phyloP scores from a whole-genome alignment of 108 stramenopile genomes.

The Hondaea fermentalgiana region DNA sequence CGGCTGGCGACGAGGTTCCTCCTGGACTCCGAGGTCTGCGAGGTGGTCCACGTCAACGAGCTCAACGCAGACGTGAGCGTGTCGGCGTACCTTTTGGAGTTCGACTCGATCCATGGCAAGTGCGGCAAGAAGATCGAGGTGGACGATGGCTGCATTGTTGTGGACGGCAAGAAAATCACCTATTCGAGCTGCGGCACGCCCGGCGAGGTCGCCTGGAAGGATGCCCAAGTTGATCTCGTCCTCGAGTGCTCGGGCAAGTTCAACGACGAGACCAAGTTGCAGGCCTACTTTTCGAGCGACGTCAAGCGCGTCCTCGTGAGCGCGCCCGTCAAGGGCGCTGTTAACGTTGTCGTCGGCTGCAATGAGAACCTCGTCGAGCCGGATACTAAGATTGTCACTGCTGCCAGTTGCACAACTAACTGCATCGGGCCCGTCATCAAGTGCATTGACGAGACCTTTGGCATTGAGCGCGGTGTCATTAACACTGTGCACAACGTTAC shows the following conservation, averaged over 20 bases:
- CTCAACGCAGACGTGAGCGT: constrained; percentile 48
- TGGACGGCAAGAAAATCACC: constrained; percentile 71
- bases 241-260: constrained; percentile 87
- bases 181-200: constrained; percentile 61
- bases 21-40: constrained; percentile 68
- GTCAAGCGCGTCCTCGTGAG: constrained; percentile 81
- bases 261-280: constrained; percentile 57
- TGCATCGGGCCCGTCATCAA: constrained; percentile 86
- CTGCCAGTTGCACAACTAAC: constrained; percentile 90
- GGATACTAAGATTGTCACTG: constrained; percentile 68
- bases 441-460: constrained; percentile 79
- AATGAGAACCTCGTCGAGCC: constrained; percentile 61
- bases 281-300: constrained; percentile 70
- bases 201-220: constrained; percentile 62
- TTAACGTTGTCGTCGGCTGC: constrained; percentile 88
- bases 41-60: constrained; percentile 82
- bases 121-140: constrained; percentile 69
- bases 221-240: constrained; percentile 69
- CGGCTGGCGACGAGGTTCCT: constrained; percentile 76
- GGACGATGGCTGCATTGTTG: constrained; percentile 62
- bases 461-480: constrained; percentile 81
- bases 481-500: constrained; percentile 88
- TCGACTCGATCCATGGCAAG: constrained; percentile 87
- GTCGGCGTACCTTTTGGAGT: constrained; percentile 78
- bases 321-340: constrained; percentile 84